Conservation (phyloP, 2,329 filamentous ascomycete species). For the Phaeosphaeria sp. region DNA sequence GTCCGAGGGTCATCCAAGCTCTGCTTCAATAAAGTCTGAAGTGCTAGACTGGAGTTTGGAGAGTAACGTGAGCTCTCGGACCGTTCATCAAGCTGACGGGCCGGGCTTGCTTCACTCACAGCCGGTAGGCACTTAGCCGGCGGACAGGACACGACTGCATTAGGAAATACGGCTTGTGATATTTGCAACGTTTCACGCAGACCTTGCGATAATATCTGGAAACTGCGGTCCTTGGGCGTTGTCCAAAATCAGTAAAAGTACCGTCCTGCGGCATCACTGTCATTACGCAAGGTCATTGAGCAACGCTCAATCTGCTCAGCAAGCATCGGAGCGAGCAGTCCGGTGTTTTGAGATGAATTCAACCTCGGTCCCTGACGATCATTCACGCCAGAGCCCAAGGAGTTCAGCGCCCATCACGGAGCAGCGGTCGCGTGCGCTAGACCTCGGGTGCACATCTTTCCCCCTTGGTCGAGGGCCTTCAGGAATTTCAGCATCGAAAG, state of each 20-base stretch:
- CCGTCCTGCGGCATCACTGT: conserved; percentile 7
- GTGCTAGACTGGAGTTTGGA: conserved; percentile 3
- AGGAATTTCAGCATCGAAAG: neutral
- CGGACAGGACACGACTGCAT: conserved; percentile 19
- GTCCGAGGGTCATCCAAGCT: conserved; percentile 10
- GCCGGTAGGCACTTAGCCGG: conserved; percentile 37
- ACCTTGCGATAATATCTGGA: conserved; percentile 14
- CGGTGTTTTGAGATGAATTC: conserved; percentile 16
- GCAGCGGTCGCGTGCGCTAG: neutral
- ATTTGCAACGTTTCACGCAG: conserved; percentile 37
- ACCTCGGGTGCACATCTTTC: conserved; percentile 7
- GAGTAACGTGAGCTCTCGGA: conserved; percentile 11
- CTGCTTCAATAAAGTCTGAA: conserved; percentile 9
- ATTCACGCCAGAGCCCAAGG: conserved; percentile 17
- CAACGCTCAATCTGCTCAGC: conserved; percentile 10
- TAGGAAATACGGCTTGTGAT: conserved; percentile 32
- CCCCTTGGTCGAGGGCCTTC: neutral
- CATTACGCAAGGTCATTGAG: conserved; percentile 14
- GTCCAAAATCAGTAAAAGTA: conserved; percentile 10
- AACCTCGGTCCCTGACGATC: conserved; percentile 28
- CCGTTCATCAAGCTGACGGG: conserved; percentile 22
- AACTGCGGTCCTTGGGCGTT: conserved; percentile 22
- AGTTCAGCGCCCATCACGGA: conserved; percentile 6
- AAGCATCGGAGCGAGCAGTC: conserved; percentile 13
- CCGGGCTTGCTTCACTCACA: conserved; percentile 20